Conservation (phyloP, 2,329 filamentous ascomycete genomes). For the Tetracladium maxilliforme region DNA sequence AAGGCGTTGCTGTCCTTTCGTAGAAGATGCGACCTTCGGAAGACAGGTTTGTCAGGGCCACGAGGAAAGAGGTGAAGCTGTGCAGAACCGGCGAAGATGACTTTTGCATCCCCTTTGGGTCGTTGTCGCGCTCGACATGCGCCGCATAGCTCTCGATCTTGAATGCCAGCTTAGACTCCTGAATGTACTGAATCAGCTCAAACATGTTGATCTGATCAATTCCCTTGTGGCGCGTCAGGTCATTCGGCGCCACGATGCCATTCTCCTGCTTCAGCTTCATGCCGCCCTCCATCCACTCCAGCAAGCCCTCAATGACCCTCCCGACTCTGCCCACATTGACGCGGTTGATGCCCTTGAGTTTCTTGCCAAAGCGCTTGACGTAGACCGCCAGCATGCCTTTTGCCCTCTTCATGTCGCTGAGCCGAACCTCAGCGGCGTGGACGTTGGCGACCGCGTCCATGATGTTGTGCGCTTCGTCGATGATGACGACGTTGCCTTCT, state of each 20-base stretch:
- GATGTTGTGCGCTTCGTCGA: conserved; percentile 95
- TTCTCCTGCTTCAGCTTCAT: conserved; percentile 28
- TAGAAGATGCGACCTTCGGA: conserved; percentile 53
- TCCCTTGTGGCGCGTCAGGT: conserved; percentile 67
- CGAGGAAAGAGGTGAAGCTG: conserved; percentile 54
- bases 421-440: conserved; percentile 62
- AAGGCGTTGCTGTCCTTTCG: conserved; percentile 23
- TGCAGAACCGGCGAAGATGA: conserved; percentile 16
- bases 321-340: conserved; percentile 83
- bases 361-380: conserved; percentile 75
- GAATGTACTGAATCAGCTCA: conserved; percentile 75
- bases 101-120: conserved; percentile 4
- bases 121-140: conserved; percentile 36
- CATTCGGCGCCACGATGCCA: conserved; percentile 54
- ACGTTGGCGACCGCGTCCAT: conserved; percentile 89
- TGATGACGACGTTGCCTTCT: conserved; percentile 80
- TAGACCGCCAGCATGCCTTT: conserved; percentile 68
- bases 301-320: conserved; percentile 67
- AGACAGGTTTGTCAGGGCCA: conserved; percentile 76
- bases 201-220: conserved; percentile 93
- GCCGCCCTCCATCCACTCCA: conserved; percentile 47
- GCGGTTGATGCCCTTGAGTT: conserved; percentile 78
- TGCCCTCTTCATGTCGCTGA: conserved; percentile 58
- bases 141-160: conserved; percentile 85
- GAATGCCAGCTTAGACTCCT: conserved; percentile 81